Percentiles rank a stretch among this genome's conserved stretches.
These are phyloP conservation scores for Agaricus subrufescens DNA, from an alignment of 768 basidiomycete genomes.

Conservation along the genomic window DNA sequence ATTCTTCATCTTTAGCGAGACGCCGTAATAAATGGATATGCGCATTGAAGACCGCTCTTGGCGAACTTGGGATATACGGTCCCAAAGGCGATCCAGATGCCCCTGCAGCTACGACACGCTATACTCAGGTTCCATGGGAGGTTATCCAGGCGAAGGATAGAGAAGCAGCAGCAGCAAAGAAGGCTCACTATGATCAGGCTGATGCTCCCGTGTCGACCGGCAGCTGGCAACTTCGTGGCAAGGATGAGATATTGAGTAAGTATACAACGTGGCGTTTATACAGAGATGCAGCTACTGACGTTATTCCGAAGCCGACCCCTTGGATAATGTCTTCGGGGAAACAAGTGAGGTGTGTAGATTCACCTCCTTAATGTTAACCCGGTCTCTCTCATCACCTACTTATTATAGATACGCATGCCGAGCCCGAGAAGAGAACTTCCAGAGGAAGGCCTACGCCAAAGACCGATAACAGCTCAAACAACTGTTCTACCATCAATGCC, in stretches of 20 bases:
- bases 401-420: slow-evolving; percentile 6
- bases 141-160: slow-evolving; percentile 40
- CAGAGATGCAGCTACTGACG: neutral
- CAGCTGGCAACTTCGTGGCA: slow-evolving; percentile 51
- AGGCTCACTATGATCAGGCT: slow-evolving; percentile 7
- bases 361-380: neutral
- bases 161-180: slow-evolving; percentile 21
- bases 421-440: slow-evolving; percentile 25
- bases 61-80: slow-evolving; percentile 68
- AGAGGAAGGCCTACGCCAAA: slow-evolving; percentile 15
- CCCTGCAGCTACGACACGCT: slow-evolving; percentile 48
- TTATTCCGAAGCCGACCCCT: slow-evolving; percentile 21
- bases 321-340: slow-evolving; percentile 44
- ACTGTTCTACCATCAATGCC: neutral
- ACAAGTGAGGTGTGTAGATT: slow-evolving; percentile 21
- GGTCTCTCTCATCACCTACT: slow-evolving; percentile 1
- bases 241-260: slow-evolving; percentile 46
- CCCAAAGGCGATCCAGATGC: slow-evolving; percentile 54
- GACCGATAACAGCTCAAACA: slow-evolving; percentile 10
- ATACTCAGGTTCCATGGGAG: slow-evolving; percentile 75
- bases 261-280: slow-evolving; percentile 2
- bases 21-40: slow-evolving; percentile 92
- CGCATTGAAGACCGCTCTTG: slow-evolving; percentile 69
- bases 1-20: slow-evolving; percentile 39
- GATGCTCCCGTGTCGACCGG: slow-evolving; percentile 26